phyloP scores from a whole-genome alignment of 2,329 filamentous ascomycete genomes.

The Raffaelea deltoideospora region DNA sequence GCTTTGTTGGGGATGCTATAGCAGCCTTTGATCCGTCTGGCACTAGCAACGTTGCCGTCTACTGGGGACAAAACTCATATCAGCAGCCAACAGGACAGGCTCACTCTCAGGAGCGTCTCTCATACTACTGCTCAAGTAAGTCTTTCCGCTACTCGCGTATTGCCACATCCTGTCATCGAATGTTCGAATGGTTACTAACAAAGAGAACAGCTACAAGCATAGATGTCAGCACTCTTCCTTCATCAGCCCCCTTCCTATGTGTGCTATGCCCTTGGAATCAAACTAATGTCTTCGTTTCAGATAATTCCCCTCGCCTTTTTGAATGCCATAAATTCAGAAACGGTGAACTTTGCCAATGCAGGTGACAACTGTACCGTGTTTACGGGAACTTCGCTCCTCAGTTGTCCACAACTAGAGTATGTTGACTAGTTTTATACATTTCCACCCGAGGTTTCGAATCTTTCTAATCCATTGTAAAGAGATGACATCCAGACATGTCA shows the following conservation, averaged over 20 bases:
- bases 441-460: not conserved
- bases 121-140: slow-evolving; percentile 44
- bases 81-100: slow-evolving; percentile 26
- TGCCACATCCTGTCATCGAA: slow-evolving; percentile 4
- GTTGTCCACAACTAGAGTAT: slow-evolving; percentile 51
- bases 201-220: not conserved
- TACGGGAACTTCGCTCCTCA: slow-evolving; percentile 37
- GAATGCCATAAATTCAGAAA: slow-evolving; percentile 32
- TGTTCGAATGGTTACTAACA: slow-evolving; percentile 4
- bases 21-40: slow-evolving; percentile 31
- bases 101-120: slow-evolving; percentile 36
- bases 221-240: not conserved
- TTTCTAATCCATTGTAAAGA: slow-evolving; percentile 12
- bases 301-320: slow-evolving; percentile 53
- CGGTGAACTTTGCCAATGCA: slow-evolving; percentile 50
- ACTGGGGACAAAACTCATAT: slow-evolving; percentile 57
- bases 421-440: slow-evolving; percentile 10
- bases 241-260: not conserved
- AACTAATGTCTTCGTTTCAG: slow-evolving; percentile 16
- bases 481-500: slow-evolving; percentile 47
- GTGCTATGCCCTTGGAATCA: too few species aligned
- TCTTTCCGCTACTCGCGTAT: slow-evolving; percentile 1
- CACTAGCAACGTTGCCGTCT: slow-evolving; percentile 42
- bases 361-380: slow-evolving; percentile 47
- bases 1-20: too few species aligned